phyloP scores from a whole-genome alignment of 768 basidiomycete genomes.

The Rhodotorula kratochvilovae region DNA sequence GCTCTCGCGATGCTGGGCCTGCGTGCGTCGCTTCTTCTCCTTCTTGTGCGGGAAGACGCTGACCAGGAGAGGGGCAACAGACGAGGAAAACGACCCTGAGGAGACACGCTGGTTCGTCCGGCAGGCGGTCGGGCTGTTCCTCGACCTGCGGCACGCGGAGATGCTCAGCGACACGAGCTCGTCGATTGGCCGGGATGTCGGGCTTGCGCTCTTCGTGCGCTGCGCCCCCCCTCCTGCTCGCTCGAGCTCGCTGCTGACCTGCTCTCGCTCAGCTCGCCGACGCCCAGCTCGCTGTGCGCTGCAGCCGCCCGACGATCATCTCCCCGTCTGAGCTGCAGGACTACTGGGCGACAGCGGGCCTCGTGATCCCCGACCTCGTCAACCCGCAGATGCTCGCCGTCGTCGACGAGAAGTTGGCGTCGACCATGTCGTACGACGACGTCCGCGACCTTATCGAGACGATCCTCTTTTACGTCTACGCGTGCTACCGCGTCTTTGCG shows the following conservation, averaged over 20 bases:
- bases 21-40: background rate
- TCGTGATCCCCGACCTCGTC: constrained; percentile 23
- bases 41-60: background rate
- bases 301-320: constrained; percentile 14
- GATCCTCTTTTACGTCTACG: constrained; percentile 17
- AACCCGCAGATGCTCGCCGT: background rate
- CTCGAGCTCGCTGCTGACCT: background rate
- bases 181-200: background rate
- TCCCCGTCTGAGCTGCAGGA: constrained; percentile 13
- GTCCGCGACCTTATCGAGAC: constrained; percentile 2
- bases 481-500: constrained; percentile 21
- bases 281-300: background rate
- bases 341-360: constrained; percentile 9
- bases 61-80: background rate
- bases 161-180: background rate
- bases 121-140: constrained; percentile 12
- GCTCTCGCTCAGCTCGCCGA: constrained; percentile 17
- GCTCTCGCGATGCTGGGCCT: constrained; percentile 1
- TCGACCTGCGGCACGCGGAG: constrained; percentile 26
- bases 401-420: background rate
- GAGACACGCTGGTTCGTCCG: constrained; percentile 19
- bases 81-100: constrained; percentile 22
- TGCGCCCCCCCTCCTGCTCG: background rate
- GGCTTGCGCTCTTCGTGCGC: constrained; percentile 16
- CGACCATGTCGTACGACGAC: background rate